Evolutionary conservation across 441 rosid species (phyloP).

Genomic region (Adansonia grandidieri): DNA sequence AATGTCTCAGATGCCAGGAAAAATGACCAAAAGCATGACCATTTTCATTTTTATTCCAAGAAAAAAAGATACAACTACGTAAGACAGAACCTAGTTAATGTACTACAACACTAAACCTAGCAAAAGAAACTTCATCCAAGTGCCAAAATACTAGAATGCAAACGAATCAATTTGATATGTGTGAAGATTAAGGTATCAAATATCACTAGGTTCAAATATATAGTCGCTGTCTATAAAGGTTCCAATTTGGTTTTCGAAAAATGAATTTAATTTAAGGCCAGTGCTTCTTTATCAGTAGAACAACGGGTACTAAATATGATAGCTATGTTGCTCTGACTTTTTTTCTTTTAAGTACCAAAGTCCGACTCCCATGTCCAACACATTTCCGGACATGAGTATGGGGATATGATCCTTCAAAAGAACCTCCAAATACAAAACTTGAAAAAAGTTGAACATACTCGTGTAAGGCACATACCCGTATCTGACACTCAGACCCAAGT

Average conservation of each 20-base stretch:
- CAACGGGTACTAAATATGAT: neutral
- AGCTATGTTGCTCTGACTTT: too few species aligned
- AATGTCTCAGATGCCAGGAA: conserved; percentile 5
- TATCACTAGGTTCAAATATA: neutral
- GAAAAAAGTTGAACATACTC: too few species aligned
- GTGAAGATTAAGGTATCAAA: neutral
- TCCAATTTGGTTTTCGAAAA: neutral
- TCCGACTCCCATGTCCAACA: too few species aligned
- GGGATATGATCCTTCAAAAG: too few species aligned
- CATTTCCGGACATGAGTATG: too few species aligned
- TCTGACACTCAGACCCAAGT: too few species aligned
- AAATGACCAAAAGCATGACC: neutral
- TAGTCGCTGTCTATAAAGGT: neutral
- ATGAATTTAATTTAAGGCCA: neutral
- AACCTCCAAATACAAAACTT: too few species aligned
- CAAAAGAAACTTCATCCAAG: neutral
- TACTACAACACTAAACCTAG: neutral
- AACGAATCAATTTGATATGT: neutral
- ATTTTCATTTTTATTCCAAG: neutral
- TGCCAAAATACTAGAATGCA: neutral
- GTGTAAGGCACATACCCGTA: too few species aligned
- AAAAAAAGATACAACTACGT: neutral
- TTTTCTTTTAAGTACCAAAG: too few species aligned
- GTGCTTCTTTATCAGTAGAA: neutral
- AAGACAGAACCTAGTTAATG: neutral